Conservation (phyloP, 192 early-diverging fungal genomes). For the Linderina pennispora region DNA sequence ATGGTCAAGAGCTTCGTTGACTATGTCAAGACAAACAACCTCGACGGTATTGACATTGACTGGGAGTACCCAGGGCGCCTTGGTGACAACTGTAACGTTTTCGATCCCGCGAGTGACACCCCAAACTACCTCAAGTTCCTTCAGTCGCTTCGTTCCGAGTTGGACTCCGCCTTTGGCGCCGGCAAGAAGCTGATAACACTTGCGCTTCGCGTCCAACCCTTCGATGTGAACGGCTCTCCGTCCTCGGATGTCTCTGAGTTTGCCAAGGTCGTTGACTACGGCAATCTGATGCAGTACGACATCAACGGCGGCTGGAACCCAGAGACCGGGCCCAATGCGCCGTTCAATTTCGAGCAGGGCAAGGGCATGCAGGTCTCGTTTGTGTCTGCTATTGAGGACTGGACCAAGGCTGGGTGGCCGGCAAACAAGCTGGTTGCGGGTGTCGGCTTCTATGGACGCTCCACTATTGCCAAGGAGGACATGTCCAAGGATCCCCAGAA, state of each 20-base stretch:
- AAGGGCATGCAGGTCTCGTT: conserved; percentile 41
- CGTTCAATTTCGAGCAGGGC: conserved; percentile 30
- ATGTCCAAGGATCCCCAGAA: conserved; percentile 18
- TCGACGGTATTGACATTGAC: conserved; percentile 72
- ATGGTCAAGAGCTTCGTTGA: conserved; percentile 46
- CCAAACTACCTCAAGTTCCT: conserved; percentile 58
- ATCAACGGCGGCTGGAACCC: conserved; percentile 51
- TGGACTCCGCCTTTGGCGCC: conserved; percentile 37
- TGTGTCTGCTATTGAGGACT: conserved; percentile 45
- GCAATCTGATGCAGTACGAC: conserved; percentile 66
- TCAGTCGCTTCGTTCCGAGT: conserved; percentile 46
- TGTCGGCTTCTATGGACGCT: conserved; percentile 56
- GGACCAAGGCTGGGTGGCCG: conserved; percentile 55
- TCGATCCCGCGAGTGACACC: conserved; percentile 50
- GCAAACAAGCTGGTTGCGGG: conserved; percentile 56
- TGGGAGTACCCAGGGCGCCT: conserved; percentile 63
- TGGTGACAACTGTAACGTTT: conserved; percentile 36
- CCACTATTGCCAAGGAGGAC: conserved; percentile 30
- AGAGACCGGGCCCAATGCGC: conserved; percentile 55
- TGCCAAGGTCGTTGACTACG: conserved; percentile 54
- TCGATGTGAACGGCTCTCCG: conserved; percentile 38
- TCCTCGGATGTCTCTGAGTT: conserved; percentile 52
- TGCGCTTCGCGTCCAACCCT: conserved; percentile 54
- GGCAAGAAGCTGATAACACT: conserved; percentile 54
- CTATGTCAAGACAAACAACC: conserved; percentile 36